These are phyloP conservation scores for Ascomycota sp. DNA, from an alignment of 2,329 filamentous ascomycete genomes.

Conservation along the genomic window DNA sequence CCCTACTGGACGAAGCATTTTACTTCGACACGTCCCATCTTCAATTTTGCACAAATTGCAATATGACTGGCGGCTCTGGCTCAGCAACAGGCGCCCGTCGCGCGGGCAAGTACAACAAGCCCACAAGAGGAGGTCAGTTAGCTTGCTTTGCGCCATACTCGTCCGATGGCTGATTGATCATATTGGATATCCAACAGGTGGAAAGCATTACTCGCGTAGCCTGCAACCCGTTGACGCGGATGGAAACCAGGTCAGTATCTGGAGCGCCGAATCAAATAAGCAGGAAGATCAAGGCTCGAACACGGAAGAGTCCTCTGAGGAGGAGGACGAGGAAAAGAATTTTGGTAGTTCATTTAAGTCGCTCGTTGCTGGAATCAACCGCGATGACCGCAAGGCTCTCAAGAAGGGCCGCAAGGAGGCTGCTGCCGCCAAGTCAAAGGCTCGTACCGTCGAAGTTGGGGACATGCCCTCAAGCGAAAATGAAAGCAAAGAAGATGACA, in stretches of 20 bases:
- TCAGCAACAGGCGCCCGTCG: constrained; percentile 38
- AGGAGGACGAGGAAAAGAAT: constrained; percentile 29
- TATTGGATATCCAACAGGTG: constrained; percentile 33
- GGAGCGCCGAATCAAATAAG: constrained; percentile 41
- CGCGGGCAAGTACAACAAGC: constrained; percentile 88
- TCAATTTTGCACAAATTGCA: constrained; percentile 4
- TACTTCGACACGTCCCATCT: too few species aligned
- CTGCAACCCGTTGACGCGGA: constrained; percentile 75
- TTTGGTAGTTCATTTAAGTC: constrained; percentile 20
- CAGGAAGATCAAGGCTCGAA: constrained; percentile 30
- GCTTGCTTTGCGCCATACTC: not conserved
- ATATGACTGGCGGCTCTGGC: constrained; percentile 24
- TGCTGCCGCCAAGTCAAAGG: constrained; percentile 57
- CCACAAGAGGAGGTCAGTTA: constrained; percentile 61
- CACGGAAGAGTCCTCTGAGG: constrained; percentile 30
- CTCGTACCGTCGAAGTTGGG: constrained; percentile 55
- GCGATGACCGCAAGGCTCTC: constrained; percentile 71
- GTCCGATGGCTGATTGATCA: not conserved
- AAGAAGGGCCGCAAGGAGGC: constrained; percentile 86
- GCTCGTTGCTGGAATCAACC: constrained; percentile 33
- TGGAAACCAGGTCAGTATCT: constrained; percentile 77
- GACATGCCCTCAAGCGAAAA: constrained; percentile 63
- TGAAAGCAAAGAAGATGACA: constrained; percentile 34
- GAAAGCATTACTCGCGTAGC: constrained; percentile 88
- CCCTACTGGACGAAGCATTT: not conserved